These are phyloP conservation scores for Solanum hybrid DNA, from an alignment of 305 asterid genomes.

Conservation along the genomic window DNA sequence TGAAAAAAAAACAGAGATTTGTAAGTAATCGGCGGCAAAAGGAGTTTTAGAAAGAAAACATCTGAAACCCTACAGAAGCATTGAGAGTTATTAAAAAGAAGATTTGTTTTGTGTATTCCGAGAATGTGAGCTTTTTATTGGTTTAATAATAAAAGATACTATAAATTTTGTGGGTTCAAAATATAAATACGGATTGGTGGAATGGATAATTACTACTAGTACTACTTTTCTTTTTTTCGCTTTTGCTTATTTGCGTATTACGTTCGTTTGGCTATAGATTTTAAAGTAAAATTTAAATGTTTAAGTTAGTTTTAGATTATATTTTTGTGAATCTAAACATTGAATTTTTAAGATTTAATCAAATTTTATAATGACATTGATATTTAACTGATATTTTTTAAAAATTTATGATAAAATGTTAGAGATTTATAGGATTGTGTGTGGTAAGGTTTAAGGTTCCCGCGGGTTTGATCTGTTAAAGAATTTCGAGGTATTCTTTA, in stretches of 20 bases:
- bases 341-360: neutral
- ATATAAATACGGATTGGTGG: neutral
- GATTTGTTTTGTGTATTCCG: constrained; percentile 9
- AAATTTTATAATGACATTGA: neutral
- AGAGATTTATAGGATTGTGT: neutral
- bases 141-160: neutral
- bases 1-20: constrained; percentile 3
- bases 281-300: neutral
- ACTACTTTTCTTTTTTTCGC: neutral
- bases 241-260: neutral
- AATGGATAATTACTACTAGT: neutral
- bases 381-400: neutral
- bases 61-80: constrained; percentile 37
- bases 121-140: constrained; percentile 7
- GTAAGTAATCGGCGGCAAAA: constrained; percentile 22
- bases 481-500: neutral
- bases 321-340: no score
- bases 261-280: neutral
- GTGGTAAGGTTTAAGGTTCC: constrained; percentile 1
- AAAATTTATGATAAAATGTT: neutral
- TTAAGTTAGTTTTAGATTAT: neutral
- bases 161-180: neutral
- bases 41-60: constrained; percentile 10
- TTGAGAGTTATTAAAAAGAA: neutral
- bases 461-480: neutral